Evolutionary conservation across 768 basidiomycete species (phyloP), one percentile per base, ranked within the genome.

Genomic region (Podaxis mareebaensis): DNA sequence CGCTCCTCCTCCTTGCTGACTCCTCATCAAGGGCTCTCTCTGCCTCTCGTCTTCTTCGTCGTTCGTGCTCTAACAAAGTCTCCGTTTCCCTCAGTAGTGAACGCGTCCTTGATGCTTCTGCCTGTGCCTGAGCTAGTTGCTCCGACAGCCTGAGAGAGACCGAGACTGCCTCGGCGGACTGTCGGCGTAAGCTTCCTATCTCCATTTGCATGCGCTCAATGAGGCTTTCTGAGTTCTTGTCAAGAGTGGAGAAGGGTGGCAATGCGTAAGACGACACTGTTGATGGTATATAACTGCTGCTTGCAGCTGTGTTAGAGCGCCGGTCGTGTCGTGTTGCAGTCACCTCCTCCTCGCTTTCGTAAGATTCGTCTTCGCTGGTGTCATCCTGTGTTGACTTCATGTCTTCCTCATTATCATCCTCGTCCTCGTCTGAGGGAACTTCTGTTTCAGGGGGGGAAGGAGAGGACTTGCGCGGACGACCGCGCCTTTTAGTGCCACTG

Each of bases 261-360:
- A 84, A 78, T n/a, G 73, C 72, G 52, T 76, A 75, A 7, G 76
- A 69, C n/a, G 73, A 73, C 12, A 72, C 59, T 65, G 68, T 33
- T 69, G 71, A 38, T 68, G 38, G 73, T 70, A 44, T 28, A 36
- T 51, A 56, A 33, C 46, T 49, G 38, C 36, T 40, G 17, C 22
- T 63, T 2, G 61, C 46, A 30, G 17, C 13, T 38, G 54, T 12
- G 22, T 49, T 48, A 10, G 36, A 26, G 33, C 48, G 61, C 22
- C 61, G 42, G 40, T 63, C 44, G 10, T 38, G 20, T 28, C 54
- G 33, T 24, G 42, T 40, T 53, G 79, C 74, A 30, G 77, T 68
- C 71, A 83, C 75, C 51, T 88, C 89, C 63, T 90, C 89, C 69
- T 90, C 89, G 69, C 89, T 91, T 72, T 89, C 87, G 65, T 78